Conservation (phyloP, 805 yeast genomes). For the Diddensiella transvaalensis region DNA sequence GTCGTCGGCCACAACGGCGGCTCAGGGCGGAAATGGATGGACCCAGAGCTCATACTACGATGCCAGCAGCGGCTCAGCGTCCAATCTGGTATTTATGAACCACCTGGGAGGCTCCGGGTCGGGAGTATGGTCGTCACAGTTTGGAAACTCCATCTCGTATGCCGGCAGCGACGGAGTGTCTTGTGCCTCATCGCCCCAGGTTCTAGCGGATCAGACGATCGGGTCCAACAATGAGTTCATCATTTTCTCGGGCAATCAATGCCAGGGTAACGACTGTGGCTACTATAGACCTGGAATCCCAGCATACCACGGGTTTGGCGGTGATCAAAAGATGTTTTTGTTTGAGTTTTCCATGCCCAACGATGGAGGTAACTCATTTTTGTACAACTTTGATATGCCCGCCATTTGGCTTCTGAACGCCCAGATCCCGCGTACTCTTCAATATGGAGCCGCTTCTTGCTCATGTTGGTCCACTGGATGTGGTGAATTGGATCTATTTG, state of each 20-base stretch:
- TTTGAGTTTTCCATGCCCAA: slow-evolving; percentile 94
- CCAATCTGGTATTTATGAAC: slow-evolving; percentile 80
- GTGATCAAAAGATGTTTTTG: slow-evolving; percentile 77
- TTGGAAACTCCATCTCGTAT: slow-evolving; percentile 91
- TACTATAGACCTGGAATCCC: slow-evolving; percentile 81
- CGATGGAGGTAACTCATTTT: slow-evolving; percentile 39
- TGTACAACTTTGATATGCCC: slow-evolving; percentile 87
- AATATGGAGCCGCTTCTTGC: slow-evolving; percentile 81
- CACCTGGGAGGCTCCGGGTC: slow-evolving; percentile 85
- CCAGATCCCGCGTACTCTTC: slow-evolving; percentile 92
- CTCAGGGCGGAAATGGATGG: slow-evolving; percentile 90
- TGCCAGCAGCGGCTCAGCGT: slow-evolving; percentile 59
- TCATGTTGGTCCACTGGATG: slow-evolving; percentile 94
- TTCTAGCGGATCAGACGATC: slow-evolving; percentile 64
- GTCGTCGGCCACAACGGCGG: slow-evolving; percentile 53
- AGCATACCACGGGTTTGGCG: slow-evolving; percentile 93
- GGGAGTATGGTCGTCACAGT: slow-evolving; percentile 80
- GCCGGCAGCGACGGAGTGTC: slow-evolving; percentile 73
- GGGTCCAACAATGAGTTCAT: slow-evolving; percentile 74
- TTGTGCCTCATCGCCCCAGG: slow-evolving; percentile 65
- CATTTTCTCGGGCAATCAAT: slow-evolving; percentile 59
- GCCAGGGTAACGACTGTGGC: slow-evolving; percentile 61
- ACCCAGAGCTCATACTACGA: slow-evolving; percentile 67
- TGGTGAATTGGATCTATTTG: slow-evolving; percentile 96
- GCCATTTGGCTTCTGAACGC: slow-evolving; percentile 96